Conservation (phyloP, 345 rosid species). For the Balakata baccata region DNA sequence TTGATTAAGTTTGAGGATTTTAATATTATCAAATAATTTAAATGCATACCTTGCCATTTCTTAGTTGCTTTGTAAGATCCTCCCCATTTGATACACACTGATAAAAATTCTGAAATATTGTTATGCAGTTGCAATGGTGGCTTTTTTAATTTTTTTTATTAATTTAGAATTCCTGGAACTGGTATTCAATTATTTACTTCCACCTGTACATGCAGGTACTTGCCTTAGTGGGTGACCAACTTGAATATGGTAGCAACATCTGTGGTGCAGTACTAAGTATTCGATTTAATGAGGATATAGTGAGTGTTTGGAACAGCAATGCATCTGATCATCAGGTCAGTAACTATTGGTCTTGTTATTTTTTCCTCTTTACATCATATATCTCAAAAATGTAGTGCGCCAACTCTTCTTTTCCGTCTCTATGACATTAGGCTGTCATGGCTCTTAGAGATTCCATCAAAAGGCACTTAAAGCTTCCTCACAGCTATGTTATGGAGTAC, state of each 20-base stretch:
- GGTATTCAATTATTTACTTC: background rate
- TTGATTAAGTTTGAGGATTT: background rate
- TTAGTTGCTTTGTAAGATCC: background rate
- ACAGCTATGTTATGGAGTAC: constrained; percentile 91
- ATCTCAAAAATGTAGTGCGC: background rate
- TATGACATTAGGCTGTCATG: constrained; percentile 73
- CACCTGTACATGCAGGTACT: constrained; percentile 55
- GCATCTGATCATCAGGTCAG: constrained; percentile 90
- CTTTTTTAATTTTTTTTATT: background rate
- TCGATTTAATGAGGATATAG: constrained; percentile 88
- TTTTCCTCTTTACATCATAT: background rate
- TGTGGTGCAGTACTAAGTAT: constrained; percentile 94
- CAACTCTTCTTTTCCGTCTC: background rate
- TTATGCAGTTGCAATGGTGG: background rate
- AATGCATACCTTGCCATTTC: background rate
- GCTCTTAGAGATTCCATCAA: constrained; percentile 38
- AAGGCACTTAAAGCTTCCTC: constrained; percentile 86
- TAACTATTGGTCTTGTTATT: background rate
- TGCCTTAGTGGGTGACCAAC: constrained; percentile 88
- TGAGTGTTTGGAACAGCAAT: constrained; percentile 89
- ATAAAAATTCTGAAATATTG: background rate
- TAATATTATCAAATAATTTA: background rate
- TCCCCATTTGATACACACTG: background rate
- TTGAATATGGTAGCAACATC: constrained; percentile 72
- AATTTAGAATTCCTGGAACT: background rate